These are phyloP conservation scores for Leavenworthia alabamica DNA, from an alignment of 345 rosid species.

Conservation along the genomic window DNA sequence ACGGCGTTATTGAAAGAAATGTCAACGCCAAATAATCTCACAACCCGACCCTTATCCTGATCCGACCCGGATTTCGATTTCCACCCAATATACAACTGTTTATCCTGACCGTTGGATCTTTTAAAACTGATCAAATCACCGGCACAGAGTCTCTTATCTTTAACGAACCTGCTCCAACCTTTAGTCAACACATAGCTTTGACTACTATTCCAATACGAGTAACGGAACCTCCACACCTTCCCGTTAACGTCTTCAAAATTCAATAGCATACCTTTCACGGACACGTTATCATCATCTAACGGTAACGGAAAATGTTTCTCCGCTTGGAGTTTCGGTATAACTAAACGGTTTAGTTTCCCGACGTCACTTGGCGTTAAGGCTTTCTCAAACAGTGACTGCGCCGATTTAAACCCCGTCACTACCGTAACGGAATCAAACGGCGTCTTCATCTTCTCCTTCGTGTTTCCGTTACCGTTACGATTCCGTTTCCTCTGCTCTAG, in stretches of 20 bases:
- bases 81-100: constrained; percentile 60
- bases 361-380: constrained; percentile 90
- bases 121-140: constrained; percentile 78
- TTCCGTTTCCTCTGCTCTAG: constrained; percentile 53
- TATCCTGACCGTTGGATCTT: constrained; percentile 67
- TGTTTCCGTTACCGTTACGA: not conserved
- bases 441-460: constrained; percentile 15
- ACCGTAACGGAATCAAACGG: constrained; percentile 11
- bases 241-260: constrained; percentile 67
- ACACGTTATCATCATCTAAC: constrained; percentile 17
- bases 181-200: constrained; percentile 89
- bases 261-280: constrained; percentile 51
- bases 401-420: constrained; percentile 29
- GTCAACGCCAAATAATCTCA: constrained; percentile 59
- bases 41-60: constrained; percentile 38
- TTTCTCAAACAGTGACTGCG: constrained; percentile 75
- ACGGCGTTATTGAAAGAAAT: constrained; percentile 29
- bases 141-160: constrained; percentile 69
- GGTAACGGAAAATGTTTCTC: constrained; percentile 65
- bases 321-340: constrained; percentile 92
- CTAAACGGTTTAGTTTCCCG: constrained; percentile 87
- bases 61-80: constrained; percentile 30
- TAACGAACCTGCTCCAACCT: constrained; percentile 93
- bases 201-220: constrained; percentile 96
- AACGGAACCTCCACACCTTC: constrained; percentile 84